Evolutionary conservation across 805 yeast genomes (phyloP).

Genomic region (Myxozyma neotropica): DNA sequence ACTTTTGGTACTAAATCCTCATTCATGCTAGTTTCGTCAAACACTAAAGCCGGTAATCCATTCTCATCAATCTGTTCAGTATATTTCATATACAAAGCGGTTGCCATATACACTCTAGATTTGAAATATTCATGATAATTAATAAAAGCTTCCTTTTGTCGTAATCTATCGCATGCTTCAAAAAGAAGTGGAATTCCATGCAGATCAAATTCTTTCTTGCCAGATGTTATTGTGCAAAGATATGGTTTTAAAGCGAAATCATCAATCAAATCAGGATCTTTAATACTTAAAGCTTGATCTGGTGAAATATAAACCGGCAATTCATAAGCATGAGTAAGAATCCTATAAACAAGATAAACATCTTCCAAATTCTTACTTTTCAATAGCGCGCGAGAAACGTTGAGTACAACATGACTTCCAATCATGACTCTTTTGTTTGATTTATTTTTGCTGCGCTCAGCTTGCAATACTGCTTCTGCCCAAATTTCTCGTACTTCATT

Average conservation of each 20-base stretch:
- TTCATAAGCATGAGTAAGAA: not conserved
- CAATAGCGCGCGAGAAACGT: conserved; percentile 18
- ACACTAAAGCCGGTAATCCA: conserved; percentile 2
- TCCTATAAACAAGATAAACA: conserved; percentile 1
- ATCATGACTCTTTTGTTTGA: not conserved
- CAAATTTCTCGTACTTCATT: conserved; percentile 9
- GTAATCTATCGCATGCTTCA: conserved; percentile 20
- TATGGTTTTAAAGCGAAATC: conserved; percentile 4
- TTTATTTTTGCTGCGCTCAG: not conserved
- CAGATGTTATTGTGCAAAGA: not conserved
- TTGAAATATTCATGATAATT: conserved; percentile 9
- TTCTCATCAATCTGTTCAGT: not conserved
- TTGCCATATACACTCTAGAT: not conserved
- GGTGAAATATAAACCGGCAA: conserved; percentile 4
- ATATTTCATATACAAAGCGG: not conserved
- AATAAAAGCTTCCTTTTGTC: conserved; percentile 10
- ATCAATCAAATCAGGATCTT: not conserved
- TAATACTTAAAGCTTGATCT: not conserved
- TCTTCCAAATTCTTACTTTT: conserved; percentile 2
- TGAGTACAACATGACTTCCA: not conserved
- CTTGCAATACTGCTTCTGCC: conserved; percentile 6
- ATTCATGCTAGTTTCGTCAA: not conserved
- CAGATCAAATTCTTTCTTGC: not conserved
- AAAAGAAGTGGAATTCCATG: conserved; percentile 7
- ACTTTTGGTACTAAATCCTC: conserved; percentile 3